Evolutionary conservation across 2,329 filamentous ascomycete species (phyloP).

Genomic region (Capronia americana): DNA sequence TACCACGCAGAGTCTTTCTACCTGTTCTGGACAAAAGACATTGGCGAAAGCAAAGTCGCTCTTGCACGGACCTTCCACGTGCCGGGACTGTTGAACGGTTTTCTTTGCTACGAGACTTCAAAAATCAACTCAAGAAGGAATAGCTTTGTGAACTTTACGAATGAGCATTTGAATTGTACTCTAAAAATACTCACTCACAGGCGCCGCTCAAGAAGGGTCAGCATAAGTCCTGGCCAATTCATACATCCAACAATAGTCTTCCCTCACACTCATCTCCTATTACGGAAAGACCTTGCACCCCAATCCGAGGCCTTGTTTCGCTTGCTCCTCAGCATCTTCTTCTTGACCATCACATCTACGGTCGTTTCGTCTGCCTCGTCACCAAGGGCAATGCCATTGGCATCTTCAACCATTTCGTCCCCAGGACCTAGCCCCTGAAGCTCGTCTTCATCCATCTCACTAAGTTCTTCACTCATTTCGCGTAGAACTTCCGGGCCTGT

Average conservation of each 20-base stretch:
- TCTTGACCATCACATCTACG: slow-evolving; percentile 21
- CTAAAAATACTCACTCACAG: slow-evolving; percentile 14
- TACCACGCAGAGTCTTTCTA: not conserved
- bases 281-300: slow-evolving; percentile 30
- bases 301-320: slow-evolving; percentile 24
- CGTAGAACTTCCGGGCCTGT: slow-evolving; percentile 73
- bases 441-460: slow-evolving; percentile 90
- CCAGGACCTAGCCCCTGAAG: slow-evolving; percentile 70
- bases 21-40: not conserved
- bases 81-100: not conserved
- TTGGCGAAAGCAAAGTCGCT: not conserved
- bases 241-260: not conserved
- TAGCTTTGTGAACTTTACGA: not conserved
- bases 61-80: not conserved
- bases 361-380: slow-evolving; percentile 10
- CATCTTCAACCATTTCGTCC: slow-evolving; percentile 46
- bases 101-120: not conserved
- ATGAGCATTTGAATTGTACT: slow-evolving; percentile 2
- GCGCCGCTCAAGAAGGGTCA: slow-evolving; percentile 16
- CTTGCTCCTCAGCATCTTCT: slow-evolving; percentile 22
- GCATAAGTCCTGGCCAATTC: slow-evolving; percentile 1
- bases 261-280: slow-evolving; percentile 22
- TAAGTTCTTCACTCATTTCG: slow-evolving; percentile 82
- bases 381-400: slow-evolving; percentile 1
- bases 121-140: not conserved